Percentiles rank a stretch among this genome's conserved stretches.
Evolutionary conservation across 768 basidiomycete genomes (phyloP).

Genomic region (Phaffia tasmanica): DNA sequence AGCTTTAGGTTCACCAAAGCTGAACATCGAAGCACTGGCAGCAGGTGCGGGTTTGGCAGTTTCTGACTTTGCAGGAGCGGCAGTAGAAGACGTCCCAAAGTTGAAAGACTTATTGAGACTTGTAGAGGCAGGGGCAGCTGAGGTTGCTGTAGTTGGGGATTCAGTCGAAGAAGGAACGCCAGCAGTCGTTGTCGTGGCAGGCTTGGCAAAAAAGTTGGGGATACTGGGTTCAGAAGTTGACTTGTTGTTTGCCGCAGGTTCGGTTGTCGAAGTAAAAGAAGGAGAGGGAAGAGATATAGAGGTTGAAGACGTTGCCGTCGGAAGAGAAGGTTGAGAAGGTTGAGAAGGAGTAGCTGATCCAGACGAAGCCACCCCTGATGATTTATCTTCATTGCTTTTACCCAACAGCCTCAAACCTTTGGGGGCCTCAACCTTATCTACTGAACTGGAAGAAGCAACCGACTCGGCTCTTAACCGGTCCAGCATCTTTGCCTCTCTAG

Average conservation of each 20-base stretch:
- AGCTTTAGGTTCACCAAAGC: conserved; percentile 2
- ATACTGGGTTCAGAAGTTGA: not conserved
- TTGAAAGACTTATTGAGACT: conserved; percentile 1
- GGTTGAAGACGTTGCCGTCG: not conserved
- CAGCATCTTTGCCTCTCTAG: too few species aligned
- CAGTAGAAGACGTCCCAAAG: not conserved
- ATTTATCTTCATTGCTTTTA: too few species aligned
- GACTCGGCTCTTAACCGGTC: too few species aligned
- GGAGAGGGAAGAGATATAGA: not conserved
- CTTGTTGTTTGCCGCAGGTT: not conserved
- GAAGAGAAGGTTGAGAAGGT: not conserved
- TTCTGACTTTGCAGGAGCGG: not conserved
- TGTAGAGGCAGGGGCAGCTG: conserved; percentile 6
- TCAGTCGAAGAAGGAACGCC: not conserved
- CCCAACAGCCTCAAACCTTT: too few species aligned
- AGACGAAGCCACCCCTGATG: not conserved
- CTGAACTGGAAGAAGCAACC: too few species aligned
- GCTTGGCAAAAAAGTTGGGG: conserved; percentile 18
- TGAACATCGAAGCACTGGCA: not conserved
- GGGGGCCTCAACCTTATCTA: too few species aligned
- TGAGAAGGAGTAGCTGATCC: not conserved
- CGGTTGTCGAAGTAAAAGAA: not conserved
- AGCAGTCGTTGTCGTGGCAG: not conserved
- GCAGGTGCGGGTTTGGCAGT: not conserved
- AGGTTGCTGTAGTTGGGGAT: not conserved